A percentile compares a stretch with the other conserved stretches of the same genome.
These are phyloP conservation scores for Phytophthora uliginosa DNA, from an alignment of 352 stramenopile genomes.

Conservation along the genomic window DNA sequence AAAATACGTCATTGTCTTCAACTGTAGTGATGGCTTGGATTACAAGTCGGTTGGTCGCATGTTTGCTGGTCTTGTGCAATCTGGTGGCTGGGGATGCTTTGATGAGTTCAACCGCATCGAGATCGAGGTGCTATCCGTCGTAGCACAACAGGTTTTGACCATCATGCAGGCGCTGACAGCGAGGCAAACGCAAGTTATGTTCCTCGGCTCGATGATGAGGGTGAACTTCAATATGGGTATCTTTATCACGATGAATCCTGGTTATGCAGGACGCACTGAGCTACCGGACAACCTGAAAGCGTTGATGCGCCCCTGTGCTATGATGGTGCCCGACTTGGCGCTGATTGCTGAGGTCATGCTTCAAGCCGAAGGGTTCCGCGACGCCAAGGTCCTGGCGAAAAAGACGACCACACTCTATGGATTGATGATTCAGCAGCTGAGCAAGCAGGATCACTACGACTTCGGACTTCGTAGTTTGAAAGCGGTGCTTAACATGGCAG, in stretches of 20 bases:
- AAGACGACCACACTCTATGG: conserved; percentile 91
- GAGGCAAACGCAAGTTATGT: conserved; percentile 82
- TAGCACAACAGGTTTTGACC: conserved; percentile 93
- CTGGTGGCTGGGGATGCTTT: conserved; percentile 95
- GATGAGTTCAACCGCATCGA: conserved; percentile 98
- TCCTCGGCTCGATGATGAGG: conserved; percentile 88
- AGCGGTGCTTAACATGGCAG: conserved; percentile 89
- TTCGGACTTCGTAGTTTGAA: conserved; percentile 88
- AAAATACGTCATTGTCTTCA: conserved; percentile 97
- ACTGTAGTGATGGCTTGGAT: conserved; percentile 95
- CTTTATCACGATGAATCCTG: conserved; percentile 95
- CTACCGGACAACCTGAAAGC: conserved; percentile 91
- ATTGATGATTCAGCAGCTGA: conserved; percentile 90
- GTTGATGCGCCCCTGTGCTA: conserved; percentile 87
- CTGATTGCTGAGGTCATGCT: conserved; percentile 92
- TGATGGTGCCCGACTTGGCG: conserved; percentile 91
- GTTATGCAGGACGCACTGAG: conserved; percentile 93
- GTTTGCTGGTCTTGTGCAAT: conserved; percentile 95
- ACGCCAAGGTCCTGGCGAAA: conserved; percentile 85
- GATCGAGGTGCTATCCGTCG: conserved; percentile 95
- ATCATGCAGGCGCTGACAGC: conserved; percentile 91
- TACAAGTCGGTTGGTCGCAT: conserved; percentile 96
- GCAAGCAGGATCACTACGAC: conserved; percentile 92
- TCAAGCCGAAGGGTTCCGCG: conserved; percentile 86
- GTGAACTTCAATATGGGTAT: conserved; percentile 93